Evolutionary conservation across 73 alveolate species (phyloP).

Genomic region (Tetrahymena malaccensis): DNA sequence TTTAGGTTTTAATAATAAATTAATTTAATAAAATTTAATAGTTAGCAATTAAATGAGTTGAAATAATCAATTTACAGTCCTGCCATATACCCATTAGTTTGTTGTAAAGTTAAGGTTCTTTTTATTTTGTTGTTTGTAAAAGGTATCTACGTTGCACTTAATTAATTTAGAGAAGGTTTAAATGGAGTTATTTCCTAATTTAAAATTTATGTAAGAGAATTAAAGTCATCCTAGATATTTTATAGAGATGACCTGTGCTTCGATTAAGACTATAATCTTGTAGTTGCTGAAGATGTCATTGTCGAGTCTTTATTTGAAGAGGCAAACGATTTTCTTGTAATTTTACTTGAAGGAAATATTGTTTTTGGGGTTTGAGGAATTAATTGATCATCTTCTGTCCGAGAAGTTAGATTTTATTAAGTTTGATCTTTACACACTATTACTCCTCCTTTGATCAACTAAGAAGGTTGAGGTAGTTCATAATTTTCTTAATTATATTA

Average conservation of each 20-base stretch:
- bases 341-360: not conserved
- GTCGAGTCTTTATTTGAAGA: not conserved
- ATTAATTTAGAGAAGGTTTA: not conserved
- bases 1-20: not conserved
- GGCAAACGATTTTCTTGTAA: not conserved
- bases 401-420: not conserved
- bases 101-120: not conserved
- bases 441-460: not conserved
- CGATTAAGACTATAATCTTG: not conserved
- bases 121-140: not conserved
- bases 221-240: not conserved
- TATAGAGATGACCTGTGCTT: not conserved
- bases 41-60: too few relatives aligned
- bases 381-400: not conserved
- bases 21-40: too few relatives aligned
- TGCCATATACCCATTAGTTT: not conserved
- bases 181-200: not conserved
- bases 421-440: not conserved
- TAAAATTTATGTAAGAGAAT: not conserved
- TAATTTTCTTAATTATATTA: not conserved
- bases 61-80: not conserved
- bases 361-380: not conserved
- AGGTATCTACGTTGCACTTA: not conserved
- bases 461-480: not conserved
- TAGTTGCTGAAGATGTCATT: not conserved